Conservation (phyloP, 805 yeast species). For the Wickerhamomyces chaumierensis region DNA sequence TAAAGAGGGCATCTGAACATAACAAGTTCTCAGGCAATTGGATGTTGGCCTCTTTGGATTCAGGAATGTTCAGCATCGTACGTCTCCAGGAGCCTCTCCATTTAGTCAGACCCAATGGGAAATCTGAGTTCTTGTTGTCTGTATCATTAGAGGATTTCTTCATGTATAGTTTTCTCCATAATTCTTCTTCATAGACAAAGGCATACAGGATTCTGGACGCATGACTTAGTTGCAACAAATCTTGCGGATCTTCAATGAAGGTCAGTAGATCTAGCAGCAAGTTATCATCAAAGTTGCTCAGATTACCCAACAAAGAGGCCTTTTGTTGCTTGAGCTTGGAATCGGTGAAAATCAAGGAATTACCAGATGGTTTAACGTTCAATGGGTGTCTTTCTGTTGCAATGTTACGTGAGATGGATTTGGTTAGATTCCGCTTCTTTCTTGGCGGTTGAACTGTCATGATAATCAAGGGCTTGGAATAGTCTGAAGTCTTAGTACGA, state of each 20-base stretch:
- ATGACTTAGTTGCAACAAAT: conserved; percentile 41
- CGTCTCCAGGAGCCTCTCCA: conserved; percentile 84
- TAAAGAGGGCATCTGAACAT: conserved; percentile 67
- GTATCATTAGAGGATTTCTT: conserved; percentile 11
- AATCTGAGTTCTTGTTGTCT: conserved; percentile 11
- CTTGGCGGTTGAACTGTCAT: conserved; percentile 14
- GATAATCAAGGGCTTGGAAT: too few relatives aligned
- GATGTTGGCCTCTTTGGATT: conserved; percentile 30
- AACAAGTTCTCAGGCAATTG: conserved; percentile 37
- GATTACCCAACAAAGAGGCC: conserved; percentile 36
- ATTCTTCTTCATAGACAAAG: conserved; percentile 61
- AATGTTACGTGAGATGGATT: conserved; percentile 16
- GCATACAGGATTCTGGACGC: conserved; percentile 64
- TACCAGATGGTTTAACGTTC: conserved; percentile 70
- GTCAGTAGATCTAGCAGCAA: conserved; percentile 41
- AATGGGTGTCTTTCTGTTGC: conserved; percentile 48
- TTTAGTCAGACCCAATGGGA: conserved; percentile 19
- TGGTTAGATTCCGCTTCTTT: conserved; percentile 13
- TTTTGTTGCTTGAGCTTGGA: conserved; percentile 6
- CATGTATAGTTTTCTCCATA: conserved; percentile 61
- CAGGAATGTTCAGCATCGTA: conserved; percentile 34
- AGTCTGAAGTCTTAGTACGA: too few relatives aligned
- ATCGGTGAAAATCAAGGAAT: conserved; percentile 31
- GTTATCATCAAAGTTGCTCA: conserved; percentile 51
- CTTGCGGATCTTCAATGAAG: conserved; percentile 32